These are phyloP conservation scores for Malus hybrid DNA, from an alignment of 331 rosid species.

Conservation along the genomic window DNA sequence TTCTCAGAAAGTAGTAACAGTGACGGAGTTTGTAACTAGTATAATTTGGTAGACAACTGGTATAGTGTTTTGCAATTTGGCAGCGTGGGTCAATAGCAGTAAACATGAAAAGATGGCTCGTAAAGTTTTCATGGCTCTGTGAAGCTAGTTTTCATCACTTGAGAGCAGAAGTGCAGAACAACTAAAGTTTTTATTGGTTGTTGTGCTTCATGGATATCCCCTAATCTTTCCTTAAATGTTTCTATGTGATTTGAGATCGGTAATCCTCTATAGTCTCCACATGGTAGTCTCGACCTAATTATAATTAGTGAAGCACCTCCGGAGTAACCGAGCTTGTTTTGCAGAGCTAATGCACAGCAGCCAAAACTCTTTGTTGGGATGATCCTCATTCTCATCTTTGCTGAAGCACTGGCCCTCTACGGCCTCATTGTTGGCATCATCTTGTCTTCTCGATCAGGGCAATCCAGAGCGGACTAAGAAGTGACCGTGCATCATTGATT, in stretches of 20 bases:
- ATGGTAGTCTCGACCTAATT: background rate
- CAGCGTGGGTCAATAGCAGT: background rate
- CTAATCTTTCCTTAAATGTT: background rate
- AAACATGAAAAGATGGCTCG: background rate
- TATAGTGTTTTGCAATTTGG: background rate
- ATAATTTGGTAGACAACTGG: background rate
- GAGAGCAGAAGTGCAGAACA: background rate
- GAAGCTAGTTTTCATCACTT: background rate
- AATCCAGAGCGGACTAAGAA: conserved; percentile 75
- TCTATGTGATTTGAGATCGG: background rate
- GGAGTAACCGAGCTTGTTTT: conserved; percentile 9
- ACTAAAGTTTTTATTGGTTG: background rate
- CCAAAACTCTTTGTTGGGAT: conserved; percentile 82
- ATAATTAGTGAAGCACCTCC: background rate
- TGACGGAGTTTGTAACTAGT: background rate
- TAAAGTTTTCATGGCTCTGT: background rate
- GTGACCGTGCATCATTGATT: conserved; percentile 31
- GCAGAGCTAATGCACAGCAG: conserved; percentile 90
- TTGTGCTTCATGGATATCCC: background rate
- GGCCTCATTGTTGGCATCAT: conserved; percentile 84
- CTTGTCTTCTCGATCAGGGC: conserved; percentile 83
- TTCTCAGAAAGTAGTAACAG: no score
- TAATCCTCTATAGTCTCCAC: background rate
- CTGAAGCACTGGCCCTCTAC: conserved; percentile 75
- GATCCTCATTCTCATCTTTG: conserved; percentile 80